Percentiles rank a stretch among this genome's conserved stretches.
These are phyloP conservation scores for Leptographium procerum DNA, from an alignment of 2,329 filamentous ascomycete genomes.

Conservation along the genomic window DNA sequence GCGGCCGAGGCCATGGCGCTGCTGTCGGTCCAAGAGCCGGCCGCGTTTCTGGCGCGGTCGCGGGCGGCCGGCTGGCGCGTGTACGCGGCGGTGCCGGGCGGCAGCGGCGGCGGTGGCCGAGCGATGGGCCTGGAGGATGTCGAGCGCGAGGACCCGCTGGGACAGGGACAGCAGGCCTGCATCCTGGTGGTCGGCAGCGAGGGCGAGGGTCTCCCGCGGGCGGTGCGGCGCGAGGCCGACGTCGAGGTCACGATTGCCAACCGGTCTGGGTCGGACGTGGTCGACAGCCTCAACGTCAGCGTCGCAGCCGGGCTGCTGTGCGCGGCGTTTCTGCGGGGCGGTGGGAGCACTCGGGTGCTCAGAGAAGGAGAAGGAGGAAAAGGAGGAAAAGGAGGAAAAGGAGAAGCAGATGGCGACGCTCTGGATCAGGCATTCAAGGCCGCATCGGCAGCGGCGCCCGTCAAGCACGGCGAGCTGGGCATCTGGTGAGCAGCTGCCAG, in stretches of 20 bases:
- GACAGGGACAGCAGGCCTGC: slow-evolving; percentile 45
- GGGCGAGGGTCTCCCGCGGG: slow-evolving; percentile 57
- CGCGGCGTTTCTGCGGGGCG: slow-evolving; percentile 45
- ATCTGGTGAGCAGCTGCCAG: background rate
- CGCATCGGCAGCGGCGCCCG: background rate
- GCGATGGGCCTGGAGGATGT: slow-evolving; percentile 35
- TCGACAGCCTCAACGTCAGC: slow-evolving; percentile 91
- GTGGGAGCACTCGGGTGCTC: too few species aligned
- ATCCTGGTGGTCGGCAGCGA: slow-evolving; percentile 78
- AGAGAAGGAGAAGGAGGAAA: background rate
- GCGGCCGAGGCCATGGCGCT: slow-evolving; percentile 72
- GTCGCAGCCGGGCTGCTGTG: slow-evolving; percentile 73
- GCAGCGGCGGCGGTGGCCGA: too few species aligned
- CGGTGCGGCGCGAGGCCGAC: slow-evolving; percentile 56
- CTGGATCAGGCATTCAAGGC: background rate
- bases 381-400: background rate
- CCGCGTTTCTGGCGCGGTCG: slow-evolving; percentile 58
- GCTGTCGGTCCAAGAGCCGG: slow-evolving; percentile 56
- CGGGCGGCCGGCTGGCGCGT: slow-evolving; percentile 66
- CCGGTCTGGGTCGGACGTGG: slow-evolving; percentile 37
- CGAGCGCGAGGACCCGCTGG: slow-evolving; percentile 40
- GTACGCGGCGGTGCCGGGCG: slow-evolving; percentile 54
- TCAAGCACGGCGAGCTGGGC: background rate
- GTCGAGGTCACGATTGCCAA: slow-evolving; percentile 53
- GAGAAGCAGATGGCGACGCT: background rate